phyloP scores from a whole-genome alignment of 2,329 filamentous ascomycete genomes.

The Ophiosphaerella narmari region DNA sequence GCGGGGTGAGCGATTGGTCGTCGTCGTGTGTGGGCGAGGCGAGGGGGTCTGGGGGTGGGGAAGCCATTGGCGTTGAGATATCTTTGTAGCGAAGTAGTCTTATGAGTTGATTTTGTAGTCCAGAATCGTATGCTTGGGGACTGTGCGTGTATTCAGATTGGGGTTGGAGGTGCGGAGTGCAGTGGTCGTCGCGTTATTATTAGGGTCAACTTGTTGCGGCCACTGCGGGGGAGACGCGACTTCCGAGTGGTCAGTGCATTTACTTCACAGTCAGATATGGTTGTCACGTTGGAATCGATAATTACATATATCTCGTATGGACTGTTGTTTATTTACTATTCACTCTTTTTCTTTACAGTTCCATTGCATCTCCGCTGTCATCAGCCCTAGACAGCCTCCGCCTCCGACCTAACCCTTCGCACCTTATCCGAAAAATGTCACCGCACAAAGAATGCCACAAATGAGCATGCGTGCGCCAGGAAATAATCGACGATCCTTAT shows the following conservation, averaged over 20 bases:
- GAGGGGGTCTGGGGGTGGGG: slow-evolving; percentile 12
- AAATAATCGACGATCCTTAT: slow-evolving; percentile 9
- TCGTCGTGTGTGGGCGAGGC: slow-evolving; percentile 23
- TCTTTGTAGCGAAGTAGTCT: too few species aligned
- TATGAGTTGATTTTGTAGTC: too few species aligned
- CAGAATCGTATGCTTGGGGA: too few species aligned
- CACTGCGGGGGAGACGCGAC: slow-evolving; percentile 30
- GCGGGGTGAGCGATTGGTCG: slow-evolving; percentile 62
- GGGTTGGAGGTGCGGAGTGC: neutral
- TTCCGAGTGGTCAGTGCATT: slow-evolving; percentile 13
- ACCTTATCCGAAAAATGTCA: neutral
- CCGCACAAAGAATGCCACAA: slow-evolving; percentile 9
- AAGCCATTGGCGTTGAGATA: slow-evolving; percentile 17
- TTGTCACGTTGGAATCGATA: neutral
- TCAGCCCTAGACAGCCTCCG: slow-evolving; percentile 6
- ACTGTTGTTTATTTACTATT: slow-evolving; percentile 7
- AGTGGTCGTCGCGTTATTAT: neutral
- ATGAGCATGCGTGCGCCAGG: slow-evolving; percentile 18
- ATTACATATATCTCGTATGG: neutral
- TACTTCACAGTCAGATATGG: neutral
- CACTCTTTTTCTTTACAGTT: neutral
- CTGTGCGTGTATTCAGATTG: neutral
- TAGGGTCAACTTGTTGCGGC: neutral
- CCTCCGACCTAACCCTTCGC: slow-evolving; percentile 2
- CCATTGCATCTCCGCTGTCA: neutral